These are phyloP conservation scores for Lentinula sp. DNA, from an alignment of 768 basidiomycete species.

Conservation along the genomic window DNA sequence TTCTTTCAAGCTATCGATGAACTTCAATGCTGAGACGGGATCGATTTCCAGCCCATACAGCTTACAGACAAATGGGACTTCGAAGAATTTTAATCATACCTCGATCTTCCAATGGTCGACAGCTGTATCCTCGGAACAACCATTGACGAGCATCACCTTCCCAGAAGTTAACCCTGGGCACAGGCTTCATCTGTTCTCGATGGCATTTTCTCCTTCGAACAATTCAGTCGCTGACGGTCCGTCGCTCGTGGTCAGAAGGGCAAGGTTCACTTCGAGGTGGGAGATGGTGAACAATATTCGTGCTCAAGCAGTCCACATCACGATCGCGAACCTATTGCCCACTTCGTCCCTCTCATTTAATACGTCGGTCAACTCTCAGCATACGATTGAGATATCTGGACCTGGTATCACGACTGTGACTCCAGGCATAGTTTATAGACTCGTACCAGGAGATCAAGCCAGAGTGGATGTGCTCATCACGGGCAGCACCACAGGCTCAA, in stretches of 20 bases:
- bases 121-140: conserved; percentile 31
- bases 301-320: conserved; percentile 45
- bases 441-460: conserved; percentile 45
- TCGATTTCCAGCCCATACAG: conserved; percentile 33
- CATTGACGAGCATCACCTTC: conserved; percentile 37
- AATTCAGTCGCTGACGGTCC: conserved; percentile 14
- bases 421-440: conserved; percentile 35
- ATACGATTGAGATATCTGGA: conserved; percentile 31
- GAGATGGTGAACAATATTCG: conserved; percentile 27
- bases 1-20: neutral
- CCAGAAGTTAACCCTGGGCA: conserved; percentile 23
- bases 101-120: conserved; percentile 41
- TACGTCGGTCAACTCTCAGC: conserved; percentile 25
- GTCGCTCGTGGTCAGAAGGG: conserved; percentile 32
- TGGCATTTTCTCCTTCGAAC: conserved; percentile 31
- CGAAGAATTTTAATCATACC: conserved; percentile 33
- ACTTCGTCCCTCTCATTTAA: conserved; percentile 17
- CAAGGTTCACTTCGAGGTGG: conserved; percentile 42
- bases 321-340: conserved; percentile 44
- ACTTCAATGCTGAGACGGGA: neutral
- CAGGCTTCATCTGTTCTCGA: conserved; percentile 39
- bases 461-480: conserved; percentile 41
- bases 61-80: conserved; percentile 26
- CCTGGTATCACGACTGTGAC: conserved; percentile 34
- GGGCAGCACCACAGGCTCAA: conserved; percentile 21